These are phyloP conservation scores for Clavariopsis aquatica DNA, from an alignment of 495 filamentous ascomycete genomes.

Conservation along the genomic window DNA sequence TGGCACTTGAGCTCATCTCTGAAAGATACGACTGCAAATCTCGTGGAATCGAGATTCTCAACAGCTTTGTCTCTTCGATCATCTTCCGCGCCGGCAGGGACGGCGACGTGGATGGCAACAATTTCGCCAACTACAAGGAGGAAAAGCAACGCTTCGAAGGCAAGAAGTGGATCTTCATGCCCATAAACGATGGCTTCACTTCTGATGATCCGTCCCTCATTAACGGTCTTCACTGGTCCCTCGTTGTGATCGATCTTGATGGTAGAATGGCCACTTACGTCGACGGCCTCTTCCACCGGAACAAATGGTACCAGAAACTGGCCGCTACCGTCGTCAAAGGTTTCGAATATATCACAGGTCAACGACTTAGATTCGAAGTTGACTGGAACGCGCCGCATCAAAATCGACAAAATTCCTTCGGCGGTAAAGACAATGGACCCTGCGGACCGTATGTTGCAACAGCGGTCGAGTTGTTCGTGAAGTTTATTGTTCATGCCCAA, in stretches of 20 bases:
- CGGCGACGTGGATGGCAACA: slow-evolving; percentile 1
- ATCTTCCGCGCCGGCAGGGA: slow-evolving; percentile 6
- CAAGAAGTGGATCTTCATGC: slow-evolving; percentile 18
- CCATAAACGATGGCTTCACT: slow-evolving; percentile 16
- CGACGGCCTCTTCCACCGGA: neutral
- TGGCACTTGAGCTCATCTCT: slow-evolving; percentile 2
- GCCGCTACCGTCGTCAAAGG: slow-evolving; percentile 6
- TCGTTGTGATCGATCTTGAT: neutral
- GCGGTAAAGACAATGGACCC: slow-evolving; percentile 1
- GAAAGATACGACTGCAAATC: neutral
- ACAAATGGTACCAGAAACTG: neutral
- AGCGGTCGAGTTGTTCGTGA: neutral
- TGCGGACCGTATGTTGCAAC: slow-evolving; percentile 22
- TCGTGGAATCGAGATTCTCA: slow-evolving; percentile 17
- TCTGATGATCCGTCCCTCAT: neutral
- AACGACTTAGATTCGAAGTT: neutral
- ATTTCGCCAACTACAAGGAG: slow-evolving; percentile 5
- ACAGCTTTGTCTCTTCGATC: neutral
- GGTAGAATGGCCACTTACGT: neutral
- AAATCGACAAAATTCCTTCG: neutral
- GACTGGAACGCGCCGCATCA: slow-evolving; percentile 13
- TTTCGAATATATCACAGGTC: neutral
- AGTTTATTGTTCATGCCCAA: neutral
- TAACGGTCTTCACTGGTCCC: slow-evolving; percentile 4
- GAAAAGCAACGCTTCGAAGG: neutral